Conservation (phyloP, 2,329 filamentous ascomycete species). For the Sporothrix sp. region DNA sequence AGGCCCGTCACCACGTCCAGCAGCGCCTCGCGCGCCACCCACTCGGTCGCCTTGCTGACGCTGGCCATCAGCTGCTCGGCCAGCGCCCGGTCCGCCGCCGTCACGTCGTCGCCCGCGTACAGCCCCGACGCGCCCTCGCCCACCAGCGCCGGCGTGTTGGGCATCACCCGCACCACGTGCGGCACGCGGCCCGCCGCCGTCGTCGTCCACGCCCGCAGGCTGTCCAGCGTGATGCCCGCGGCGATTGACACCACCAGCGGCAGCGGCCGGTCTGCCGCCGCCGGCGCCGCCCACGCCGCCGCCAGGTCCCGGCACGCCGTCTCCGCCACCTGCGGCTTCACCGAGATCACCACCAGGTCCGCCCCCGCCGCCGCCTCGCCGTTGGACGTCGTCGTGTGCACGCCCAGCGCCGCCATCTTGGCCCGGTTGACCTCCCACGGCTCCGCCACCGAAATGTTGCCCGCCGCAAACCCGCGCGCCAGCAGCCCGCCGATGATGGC, state of each 20-base stretch:
- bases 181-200: slow-evolving; percentile 29
- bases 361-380: slow-evolving; percentile 34
- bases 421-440: slow-evolving; percentile 43
- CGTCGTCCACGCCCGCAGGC: slow-evolving; percentile 34
- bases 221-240: slow-evolving; percentile 38
- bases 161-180: slow-evolving; percentile 42
- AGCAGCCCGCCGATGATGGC: slow-evolving; percentile 43
- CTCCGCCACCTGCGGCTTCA: slow-evolving; percentile 43
- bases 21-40: slow-evolving; percentile 40
- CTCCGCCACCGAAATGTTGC: slow-evolving; percentile 39
- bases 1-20: slow-evolving; percentile 42
- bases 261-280: slow-evolving; percentile 17
- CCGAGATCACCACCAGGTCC: slow-evolving; percentile 39
- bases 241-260: slow-evolving; percentile 40
- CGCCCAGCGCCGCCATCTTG: slow-evolving; percentile 37
- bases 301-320: slow-evolving; percentile 37
- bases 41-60: slow-evolving; percentile 39
- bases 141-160: slow-evolving; percentile 41
- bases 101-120: slow-evolving; percentile 35
- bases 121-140: slow-evolving; percentile 41
- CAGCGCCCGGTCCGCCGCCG: slow-evolving; percentile 32
- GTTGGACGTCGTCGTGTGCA: slow-evolving; percentile 38
- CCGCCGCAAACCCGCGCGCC: slow-evolving; percentile 32
- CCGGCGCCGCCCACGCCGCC: slow-evolving; percentile 26
- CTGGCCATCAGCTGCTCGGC: slow-evolving; percentile 33